phyloP scores from a whole-genome alignment of 2,329 filamentous ascomycete genomes.

The Aspergillus quadrilineatus region DNA sequence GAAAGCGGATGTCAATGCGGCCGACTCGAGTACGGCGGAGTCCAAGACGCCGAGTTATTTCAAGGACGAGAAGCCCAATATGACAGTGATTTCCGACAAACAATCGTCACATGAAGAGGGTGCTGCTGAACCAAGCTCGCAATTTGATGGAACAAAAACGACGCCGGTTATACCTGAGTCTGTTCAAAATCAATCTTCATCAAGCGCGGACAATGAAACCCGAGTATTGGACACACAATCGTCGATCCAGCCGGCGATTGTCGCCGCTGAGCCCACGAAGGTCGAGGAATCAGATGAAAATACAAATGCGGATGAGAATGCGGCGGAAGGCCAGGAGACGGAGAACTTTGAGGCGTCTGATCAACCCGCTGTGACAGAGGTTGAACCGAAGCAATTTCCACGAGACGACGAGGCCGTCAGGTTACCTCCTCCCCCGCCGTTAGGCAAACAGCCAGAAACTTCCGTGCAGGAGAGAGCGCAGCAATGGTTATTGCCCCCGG shows the following conservation, averaged over 20 bases:
- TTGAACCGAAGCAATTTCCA: conserved; percentile 47
- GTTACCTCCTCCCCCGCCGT: conserved; percentile 56
- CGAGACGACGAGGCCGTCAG: conserved; percentile 43
- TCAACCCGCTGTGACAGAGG: conserved; percentile 42
- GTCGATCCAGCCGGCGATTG: conserved; percentile 8
- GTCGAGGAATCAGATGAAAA: conserved; percentile 12
- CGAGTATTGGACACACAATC: conserved; percentile 2
- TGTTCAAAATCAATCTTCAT: conserved; percentile 11
- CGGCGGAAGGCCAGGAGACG: conserved; percentile 11
- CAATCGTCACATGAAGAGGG: conserved; percentile 28
- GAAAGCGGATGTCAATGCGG: conserved; percentile 39
- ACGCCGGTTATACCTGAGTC: conserved; percentile 18
- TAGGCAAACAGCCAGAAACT: conserved; percentile 40
- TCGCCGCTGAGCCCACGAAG: conserved; percentile 16
- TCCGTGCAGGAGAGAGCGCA: conserved; percentile 49
- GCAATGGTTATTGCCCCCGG: conserved; percentile 77
- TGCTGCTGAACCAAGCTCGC: conserved; percentile 40
- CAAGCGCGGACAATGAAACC: conserved; percentile 21
- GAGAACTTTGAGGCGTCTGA: conserved; percentile 41
- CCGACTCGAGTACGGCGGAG: conserved; percentile 42
- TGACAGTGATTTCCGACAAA: conserved; percentile 32
- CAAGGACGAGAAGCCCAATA: conserved; percentile 39
- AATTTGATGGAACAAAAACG: conserved; percentile 33
- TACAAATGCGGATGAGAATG: conserved; percentile 20
- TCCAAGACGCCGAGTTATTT: conserved; percentile 38